Conservation (phyloP, 495 filamentous ascomycete species). For the Parmelia sp. region DNA sequence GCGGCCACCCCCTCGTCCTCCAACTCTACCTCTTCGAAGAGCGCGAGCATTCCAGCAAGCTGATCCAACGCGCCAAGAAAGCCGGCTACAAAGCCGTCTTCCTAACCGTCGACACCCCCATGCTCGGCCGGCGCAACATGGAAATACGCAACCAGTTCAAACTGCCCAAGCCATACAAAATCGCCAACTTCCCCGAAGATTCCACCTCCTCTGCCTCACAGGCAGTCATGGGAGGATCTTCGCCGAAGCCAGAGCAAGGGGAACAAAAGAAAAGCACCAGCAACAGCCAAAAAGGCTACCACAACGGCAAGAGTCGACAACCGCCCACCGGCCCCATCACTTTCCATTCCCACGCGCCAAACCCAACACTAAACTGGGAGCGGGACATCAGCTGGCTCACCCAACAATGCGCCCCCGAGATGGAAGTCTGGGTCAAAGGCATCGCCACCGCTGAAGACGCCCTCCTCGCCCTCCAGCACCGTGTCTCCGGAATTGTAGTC, state of each 20-base stretch:
- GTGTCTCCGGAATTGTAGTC: constrained; percentile 34
- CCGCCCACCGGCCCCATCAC: constrained; percentile 31
- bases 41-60: constrained; percentile 37
- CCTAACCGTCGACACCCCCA: constrained; percentile 35
- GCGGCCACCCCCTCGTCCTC: constrained; percentile 41
- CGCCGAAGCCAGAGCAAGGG: constrained; percentile 1
- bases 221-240: constrained; percentile 26
- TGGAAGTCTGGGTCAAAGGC: constrained; percentile 31
- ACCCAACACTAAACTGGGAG: constrained; percentile 35
- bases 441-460: constrained; percentile 40
- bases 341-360: constrained; percentile 34
- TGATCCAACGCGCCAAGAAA: constrained; percentile 40
- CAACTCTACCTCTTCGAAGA: constrained; percentile 43
- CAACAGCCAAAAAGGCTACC: constrained; percentile 23
- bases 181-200: constrained; percentile 32
- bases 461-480: constrained; percentile 30
- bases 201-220: constrained; percentile 18
- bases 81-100: constrained; percentile 34
- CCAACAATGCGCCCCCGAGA: constrained; percentile 30
- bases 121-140: constrained; percentile 34
- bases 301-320: constrained; percentile 27
- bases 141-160: constrained; percentile 43
- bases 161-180: constrained; percentile 33
- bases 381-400: constrained; percentile 33
- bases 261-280: constrained; percentile 21